Evolutionary conservation across 2,329 filamentous ascomycete genomes (phyloP).

Genomic region (Neoarthrinium moseri): DNA sequence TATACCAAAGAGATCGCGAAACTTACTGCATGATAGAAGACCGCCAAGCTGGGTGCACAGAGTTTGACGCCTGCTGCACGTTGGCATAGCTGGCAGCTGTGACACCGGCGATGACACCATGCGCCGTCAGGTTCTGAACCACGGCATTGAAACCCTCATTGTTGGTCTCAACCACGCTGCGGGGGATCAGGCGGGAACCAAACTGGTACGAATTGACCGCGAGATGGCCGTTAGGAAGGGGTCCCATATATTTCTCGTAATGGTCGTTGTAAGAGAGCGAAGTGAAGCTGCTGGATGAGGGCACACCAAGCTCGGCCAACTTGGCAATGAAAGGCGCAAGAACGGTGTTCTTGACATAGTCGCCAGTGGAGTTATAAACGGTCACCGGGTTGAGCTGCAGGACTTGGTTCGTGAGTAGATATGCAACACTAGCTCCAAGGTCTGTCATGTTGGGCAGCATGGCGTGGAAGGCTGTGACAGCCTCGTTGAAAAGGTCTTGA

Average conservation of each 20-base stretch:
- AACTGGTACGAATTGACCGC: slow-evolving; percentile 31
- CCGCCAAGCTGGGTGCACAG: slow-evolving; percentile 34
- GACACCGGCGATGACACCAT: slow-evolving; percentile 27
- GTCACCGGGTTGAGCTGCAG: slow-evolving; percentile 24
- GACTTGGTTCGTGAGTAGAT: slow-evolving; percentile 16
- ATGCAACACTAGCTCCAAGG: slow-evolving; percentile 22
- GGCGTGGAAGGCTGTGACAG: slow-evolving; percentile 20
- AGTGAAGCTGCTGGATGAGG: slow-evolving; percentile 20
- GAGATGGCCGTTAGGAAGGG: slow-evolving; percentile 30
- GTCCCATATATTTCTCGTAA: slow-evolving; percentile 34
- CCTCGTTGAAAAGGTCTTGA: slow-evolving; percentile 17
- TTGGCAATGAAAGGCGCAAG: slow-evolving; percentile 23
- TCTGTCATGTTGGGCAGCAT: slow-evolving; percentile 22
- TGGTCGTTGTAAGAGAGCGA: slow-evolving; percentile 30
- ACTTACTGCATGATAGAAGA: slow-evolving; percentile 20
- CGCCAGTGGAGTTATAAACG: slow-evolving; percentile 24
- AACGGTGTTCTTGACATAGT: slow-evolving; percentile 23
- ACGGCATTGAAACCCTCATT: slow-evolving; percentile 26
- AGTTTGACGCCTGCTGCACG: slow-evolving; percentile 19
- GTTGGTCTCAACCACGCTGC: slow-evolving; percentile 27
- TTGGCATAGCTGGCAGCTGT: slow-evolving; percentile 22
- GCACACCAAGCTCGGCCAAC: slow-evolving; percentile 22
- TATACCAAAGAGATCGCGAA: too few species aligned
- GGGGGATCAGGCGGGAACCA: slow-evolving; percentile 35
- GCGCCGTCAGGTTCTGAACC: slow-evolving; percentile 26